Conservation (phyloP, 352 stramenopile genomes). For the Pythium phragmitis region DNA sequence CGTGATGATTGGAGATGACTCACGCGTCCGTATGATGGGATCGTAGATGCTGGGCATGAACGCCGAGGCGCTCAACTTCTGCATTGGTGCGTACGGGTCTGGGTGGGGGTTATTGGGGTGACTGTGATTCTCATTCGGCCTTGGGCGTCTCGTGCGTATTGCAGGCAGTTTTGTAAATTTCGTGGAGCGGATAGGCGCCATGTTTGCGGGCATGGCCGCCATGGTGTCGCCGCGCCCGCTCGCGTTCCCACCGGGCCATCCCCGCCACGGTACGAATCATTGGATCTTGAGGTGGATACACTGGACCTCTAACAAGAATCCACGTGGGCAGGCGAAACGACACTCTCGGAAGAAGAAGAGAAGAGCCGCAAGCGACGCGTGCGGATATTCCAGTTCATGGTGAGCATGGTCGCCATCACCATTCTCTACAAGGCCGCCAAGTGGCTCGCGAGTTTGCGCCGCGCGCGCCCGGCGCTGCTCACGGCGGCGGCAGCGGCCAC, state of each 20-base stretch:
- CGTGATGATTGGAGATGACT: background rate
- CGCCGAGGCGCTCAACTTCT: slow-evolving; percentile 41
- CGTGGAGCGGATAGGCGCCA: slow-evolving; percentile 76
- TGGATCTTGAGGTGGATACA: background rate
- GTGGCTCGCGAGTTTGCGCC: slow-evolving; percentile 53
- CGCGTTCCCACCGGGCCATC: slow-evolving; percentile 62
- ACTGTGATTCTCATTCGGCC: no score
- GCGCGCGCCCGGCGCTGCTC: slow-evolving; percentile 35
- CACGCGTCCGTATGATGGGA: background rate
- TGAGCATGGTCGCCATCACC: slow-evolving; percentile 54
- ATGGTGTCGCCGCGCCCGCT: slow-evolving; percentile 64
- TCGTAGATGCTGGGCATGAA: slow-evolving; percentile 42
- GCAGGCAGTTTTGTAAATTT: slow-evolving; percentile 80
- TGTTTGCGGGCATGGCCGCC: slow-evolving; percentile 64
- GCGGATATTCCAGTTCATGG: slow-evolving; percentile 78
- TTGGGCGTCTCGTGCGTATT: background rate
- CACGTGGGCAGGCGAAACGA: slow-evolving; percentile 40
- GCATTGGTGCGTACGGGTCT: slow-evolving; percentile 24
- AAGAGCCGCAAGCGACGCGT: slow-evolving; percentile 65
- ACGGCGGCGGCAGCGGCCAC: slow-evolving; percentile 17
- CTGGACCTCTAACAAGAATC: background rate
- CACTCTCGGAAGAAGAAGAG: slow-evolving; percentile 69
- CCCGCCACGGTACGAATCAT: slow-evolving; percentile 50
- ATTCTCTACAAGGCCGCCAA: slow-evolving; percentile 57
- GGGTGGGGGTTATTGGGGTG: background rate